Percentiles rank a stretch among this genome's conserved stretches.
These are phyloP conservation scores for Sphagnum magellanicum DNA, from an alignment of 228 moss, liverwort and hornwort species.

Conservation along the genomic window DNA sequence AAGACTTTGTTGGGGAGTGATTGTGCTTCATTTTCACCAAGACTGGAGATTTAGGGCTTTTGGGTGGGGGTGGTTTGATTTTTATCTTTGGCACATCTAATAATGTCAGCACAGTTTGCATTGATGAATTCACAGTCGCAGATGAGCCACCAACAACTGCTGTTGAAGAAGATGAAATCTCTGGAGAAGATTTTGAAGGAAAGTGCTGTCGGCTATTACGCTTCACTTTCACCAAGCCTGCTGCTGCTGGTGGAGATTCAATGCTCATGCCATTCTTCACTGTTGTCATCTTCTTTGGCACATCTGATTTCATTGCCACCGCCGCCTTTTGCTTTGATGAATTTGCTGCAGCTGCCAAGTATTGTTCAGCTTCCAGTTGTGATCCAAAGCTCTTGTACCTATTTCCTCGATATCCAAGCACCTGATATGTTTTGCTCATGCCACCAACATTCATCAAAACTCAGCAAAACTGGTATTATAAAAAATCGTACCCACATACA, in stretches of 20 bases:
- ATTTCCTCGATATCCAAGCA: conserved; percentile 54
- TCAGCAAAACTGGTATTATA: not conserved
- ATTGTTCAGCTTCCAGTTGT: conserved; percentile 61
- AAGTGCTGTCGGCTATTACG: no score
- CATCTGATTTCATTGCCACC: no score
- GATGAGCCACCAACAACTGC: no score
- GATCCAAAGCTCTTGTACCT: conserved; percentile 58
- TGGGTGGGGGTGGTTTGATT: conserved; percentile 9
- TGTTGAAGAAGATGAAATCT: no score
- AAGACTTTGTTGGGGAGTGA: no score
- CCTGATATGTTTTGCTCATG: conserved; percentile 20
- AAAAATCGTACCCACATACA: no score
- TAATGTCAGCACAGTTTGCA: conserved; percentile 3
- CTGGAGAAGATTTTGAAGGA: no score
- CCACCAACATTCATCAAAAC: not conserved
- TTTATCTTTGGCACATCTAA: conserved; percentile 9
- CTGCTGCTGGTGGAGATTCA: no score
- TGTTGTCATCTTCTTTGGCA: no score
- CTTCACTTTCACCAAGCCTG: no score
- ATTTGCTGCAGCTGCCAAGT: conserved; percentile 10
- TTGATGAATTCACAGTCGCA: not conserved
- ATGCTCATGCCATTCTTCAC: no score
- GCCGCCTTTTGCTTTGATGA: no score
- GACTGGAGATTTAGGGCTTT: not conserved
- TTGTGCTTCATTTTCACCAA: not conserved